A percentile compares a stretch with the other conserved stretches of the same genome.
Conservation (phyloP, 257 asterid genomes). For the Solanum bulbocastanum region DNA sequence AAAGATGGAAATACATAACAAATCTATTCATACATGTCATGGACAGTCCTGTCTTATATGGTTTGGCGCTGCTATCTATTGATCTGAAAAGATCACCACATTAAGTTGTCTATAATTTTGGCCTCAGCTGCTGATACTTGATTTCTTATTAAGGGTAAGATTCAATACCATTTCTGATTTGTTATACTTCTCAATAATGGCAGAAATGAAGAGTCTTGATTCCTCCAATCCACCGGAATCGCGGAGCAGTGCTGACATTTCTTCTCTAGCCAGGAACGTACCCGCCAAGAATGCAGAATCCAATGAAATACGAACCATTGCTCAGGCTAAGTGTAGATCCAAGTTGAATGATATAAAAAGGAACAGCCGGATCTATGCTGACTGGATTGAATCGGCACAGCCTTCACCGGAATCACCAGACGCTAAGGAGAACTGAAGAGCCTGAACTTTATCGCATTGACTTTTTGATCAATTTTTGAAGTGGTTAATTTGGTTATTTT, state of each 20-base stretch:
- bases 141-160: background rate
- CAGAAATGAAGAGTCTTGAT: conserved; percentile 20
- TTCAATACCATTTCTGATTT: background rate
- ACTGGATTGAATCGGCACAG: conserved; percentile 26
- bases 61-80: background rate
- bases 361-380: conserved; percentile 37
- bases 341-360: conserved; percentile 14
- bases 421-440: background rate
- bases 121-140: background rate
- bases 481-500: background rate
- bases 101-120: background rate
- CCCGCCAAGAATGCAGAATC: background rate
- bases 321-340: conserved; percentile 1
- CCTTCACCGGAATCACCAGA: background rate
- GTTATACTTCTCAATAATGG: conserved; percentile 4
- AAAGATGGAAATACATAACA: background rate
- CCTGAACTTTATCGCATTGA: background rate
- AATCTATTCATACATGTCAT: background rate
- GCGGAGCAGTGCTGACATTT: background rate
- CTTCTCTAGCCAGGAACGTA: background rate
- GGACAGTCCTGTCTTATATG: background rate
- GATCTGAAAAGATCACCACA: background rate
- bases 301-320: background rate
- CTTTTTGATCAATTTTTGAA: background rate
- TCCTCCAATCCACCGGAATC: conserved; percentile 1